These are phyloP conservation scores for Meyerozyma carpophila DNA, from an alignment of 1,139 yeast genomes.

Conservation along the genomic window DNA sequence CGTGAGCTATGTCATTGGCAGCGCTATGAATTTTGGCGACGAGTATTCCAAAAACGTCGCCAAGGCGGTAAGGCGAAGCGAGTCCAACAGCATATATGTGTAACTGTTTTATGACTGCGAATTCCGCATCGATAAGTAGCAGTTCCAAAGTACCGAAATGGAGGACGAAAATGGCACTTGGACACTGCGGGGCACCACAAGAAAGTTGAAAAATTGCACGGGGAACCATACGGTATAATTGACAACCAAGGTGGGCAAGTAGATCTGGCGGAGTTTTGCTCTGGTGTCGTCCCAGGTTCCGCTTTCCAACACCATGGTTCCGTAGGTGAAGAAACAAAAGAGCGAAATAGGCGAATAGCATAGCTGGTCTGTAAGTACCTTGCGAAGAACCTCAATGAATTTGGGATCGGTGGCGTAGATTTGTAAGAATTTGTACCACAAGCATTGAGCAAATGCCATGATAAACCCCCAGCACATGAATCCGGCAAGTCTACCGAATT, in stretches of 20 bases:
- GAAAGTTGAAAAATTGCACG: slow-evolving; percentile 84
- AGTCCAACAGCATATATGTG: slow-evolving; percentile 3
- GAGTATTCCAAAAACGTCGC: not conserved
- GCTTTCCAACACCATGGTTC: slow-evolving; percentile 74
- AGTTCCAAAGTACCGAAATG: slow-evolving; percentile 89
- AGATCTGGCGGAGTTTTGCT: slow-evolving; percentile 57
- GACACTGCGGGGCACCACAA: slow-evolving; percentile 67
- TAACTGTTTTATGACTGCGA: slow-evolving; percentile 11
- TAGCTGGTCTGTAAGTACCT: slow-evolving; percentile 86
- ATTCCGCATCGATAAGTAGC: slow-evolving; percentile 78
- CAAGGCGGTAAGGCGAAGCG: not conserved
- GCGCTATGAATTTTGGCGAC: not conserved
- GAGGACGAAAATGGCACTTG: slow-evolving; percentile 93
- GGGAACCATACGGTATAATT: slow-evolving; percentile 94
- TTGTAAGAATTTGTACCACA: slow-evolving; percentile 85
- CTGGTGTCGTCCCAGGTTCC: slow-evolving; percentile 65
- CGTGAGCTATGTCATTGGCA: not conserved
- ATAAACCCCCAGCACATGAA: slow-evolving; percentile 86
- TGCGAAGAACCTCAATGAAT: slow-evolving; percentile 73
- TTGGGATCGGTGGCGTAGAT: slow-evolving; percentile 79
- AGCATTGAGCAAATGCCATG: slow-evolving; percentile 77
- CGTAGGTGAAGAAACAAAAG: slow-evolving; percentile 75
- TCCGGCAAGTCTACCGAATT: slow-evolving; percentile 67
- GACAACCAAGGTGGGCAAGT: slow-evolving; percentile 69
- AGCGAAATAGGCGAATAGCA: slow-evolving; percentile 84